Percentiles rank a stretch among this genome's conserved stretches.
Evolutionary conservation across 225 moss, liverwort and hornwort genomes (phyloP).

Genomic region (Neckera pumila): DNA sequence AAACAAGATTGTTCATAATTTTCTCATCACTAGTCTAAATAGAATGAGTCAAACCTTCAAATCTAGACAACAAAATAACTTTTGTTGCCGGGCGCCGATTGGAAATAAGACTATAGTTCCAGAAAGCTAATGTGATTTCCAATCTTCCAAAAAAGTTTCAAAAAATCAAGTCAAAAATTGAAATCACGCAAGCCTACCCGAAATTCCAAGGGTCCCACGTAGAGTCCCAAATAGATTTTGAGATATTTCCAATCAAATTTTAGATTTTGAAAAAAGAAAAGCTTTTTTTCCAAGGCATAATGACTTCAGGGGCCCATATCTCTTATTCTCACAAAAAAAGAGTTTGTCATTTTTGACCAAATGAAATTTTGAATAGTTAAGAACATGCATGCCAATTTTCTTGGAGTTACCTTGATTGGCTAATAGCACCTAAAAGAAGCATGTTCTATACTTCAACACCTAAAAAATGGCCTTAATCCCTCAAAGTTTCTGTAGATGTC

Average conservation of each 20-base stretch:
- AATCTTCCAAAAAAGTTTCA: too few relatives aligned
- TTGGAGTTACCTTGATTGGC: not conserved
- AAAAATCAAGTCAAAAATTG: too few relatives aligned
- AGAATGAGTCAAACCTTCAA: too few relatives aligned
- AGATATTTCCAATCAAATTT: not conserved
- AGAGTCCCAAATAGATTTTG: rapidly evolving
- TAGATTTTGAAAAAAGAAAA: not conserved
- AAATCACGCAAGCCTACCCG: too few relatives aligned
- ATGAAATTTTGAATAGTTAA: not conserved
- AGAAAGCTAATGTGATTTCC: too few relatives aligned
- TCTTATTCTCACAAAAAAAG: not conserved
- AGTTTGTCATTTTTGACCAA: not conserved
- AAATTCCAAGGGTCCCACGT: too few relatives aligned
- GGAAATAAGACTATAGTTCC: too few relatives aligned
- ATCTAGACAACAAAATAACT: too few relatives aligned
- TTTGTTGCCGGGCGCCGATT: too few relatives aligned
- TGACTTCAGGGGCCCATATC: not conserved
- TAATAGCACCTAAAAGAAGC: not conserved
- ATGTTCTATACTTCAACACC: rapidly evolving
- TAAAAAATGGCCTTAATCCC: not conserved
- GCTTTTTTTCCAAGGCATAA: rapidly evolving
- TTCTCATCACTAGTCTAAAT: too few relatives aligned
- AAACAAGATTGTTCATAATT: too few relatives aligned
- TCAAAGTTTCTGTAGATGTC: too few relatives aligned
- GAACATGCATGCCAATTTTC: not conserved